Evolutionary conservation across 257 asterid species (phyloP).

Genomic region (Petunia secreta): DNA sequence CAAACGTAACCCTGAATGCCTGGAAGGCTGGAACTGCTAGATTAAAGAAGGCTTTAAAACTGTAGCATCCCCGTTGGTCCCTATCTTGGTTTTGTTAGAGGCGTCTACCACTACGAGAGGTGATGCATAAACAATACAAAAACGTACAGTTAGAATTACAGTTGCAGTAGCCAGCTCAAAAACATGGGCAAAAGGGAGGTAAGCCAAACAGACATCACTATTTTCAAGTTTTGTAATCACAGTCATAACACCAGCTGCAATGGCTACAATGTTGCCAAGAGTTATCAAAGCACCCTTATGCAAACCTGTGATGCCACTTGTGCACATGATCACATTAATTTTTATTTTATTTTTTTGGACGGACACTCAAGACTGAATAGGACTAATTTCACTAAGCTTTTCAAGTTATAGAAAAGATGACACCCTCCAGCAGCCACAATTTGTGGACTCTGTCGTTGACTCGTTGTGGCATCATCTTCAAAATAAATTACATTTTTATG

Average conservation of each 20-base stretch:
- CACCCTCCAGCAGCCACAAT: too few relatives aligned
- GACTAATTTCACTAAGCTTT: too few relatives aligned
- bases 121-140: slow-evolving; percentile 83
- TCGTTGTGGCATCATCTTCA: too few relatives aligned
- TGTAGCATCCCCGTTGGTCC: slow-evolving; percentile 90
- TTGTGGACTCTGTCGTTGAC: too few relatives aligned
- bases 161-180: slow-evolving; percentile 95
- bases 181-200: slow-evolving; percentile 92
- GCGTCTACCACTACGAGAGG: slow-evolving; percentile 85
- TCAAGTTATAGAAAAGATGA: too few relatives aligned
- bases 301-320: too few relatives aligned
- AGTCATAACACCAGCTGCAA: slow-evolving; percentile 89
- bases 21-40: slow-evolving; percentile 76
- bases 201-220: slow-evolving; percentile 78
- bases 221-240: slow-evolving; percentile 72
- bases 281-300: slow-evolving; percentile 91
- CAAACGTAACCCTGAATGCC: slow-evolving; percentile 78
- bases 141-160: slow-evolving; percentile 80
- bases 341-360: too few relatives aligned
- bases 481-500: too few relatives aligned
- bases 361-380: too few relatives aligned
- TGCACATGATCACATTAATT: too few relatives aligned
- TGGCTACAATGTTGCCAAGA: slow-evolving; percentile 87
- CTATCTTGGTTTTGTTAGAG: slow-evolving; percentile 83
- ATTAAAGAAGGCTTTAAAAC: slow-evolving; percentile 73